Conservation (phyloP, 2,329 filamentous ascomycete species). For the Aspergillus hiratsukae region DNA sequence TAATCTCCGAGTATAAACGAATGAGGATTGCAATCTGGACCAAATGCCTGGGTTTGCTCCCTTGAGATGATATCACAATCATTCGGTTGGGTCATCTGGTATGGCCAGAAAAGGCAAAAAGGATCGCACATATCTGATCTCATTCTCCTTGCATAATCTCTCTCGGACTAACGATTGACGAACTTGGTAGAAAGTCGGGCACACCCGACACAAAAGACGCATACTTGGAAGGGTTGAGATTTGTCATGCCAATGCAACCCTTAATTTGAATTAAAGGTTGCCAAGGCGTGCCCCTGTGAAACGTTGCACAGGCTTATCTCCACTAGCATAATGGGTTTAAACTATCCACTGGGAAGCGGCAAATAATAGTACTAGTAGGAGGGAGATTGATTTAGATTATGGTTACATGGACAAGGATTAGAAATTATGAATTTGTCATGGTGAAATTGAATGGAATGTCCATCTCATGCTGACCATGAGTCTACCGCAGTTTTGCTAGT, state of each 20-base stretch:
- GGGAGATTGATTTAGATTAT: neutral
- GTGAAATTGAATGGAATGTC: neutral
- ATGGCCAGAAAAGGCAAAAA: neutral
- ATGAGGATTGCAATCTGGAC: neutral
- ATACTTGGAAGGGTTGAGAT: conserved; percentile 13
- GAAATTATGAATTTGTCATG: neutral
- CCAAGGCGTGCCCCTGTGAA: conserved; percentile 28
- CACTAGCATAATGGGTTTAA: conserved; percentile 32
- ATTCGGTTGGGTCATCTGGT: neutral
- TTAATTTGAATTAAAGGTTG: conserved; percentile 27
- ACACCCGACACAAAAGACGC: neutral
- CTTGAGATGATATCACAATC: neutral
- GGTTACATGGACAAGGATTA: neutral
- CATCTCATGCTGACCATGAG: neutral
- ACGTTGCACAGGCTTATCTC: conserved; percentile 37
- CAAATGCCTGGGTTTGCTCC: neutral
- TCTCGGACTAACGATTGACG: conserved; percentile 8
- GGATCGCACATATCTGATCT: neutral
- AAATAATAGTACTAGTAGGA: neutral
- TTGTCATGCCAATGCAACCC: conserved; percentile 26
- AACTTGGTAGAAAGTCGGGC: conserved; percentile 2
- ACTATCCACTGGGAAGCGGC: conserved; percentile 8
- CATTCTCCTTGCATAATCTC: conserved; percentile 6
- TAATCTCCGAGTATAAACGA: neutral
- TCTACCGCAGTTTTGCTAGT: too few relatives aligned